Percentiles rank a stretch among this genome's conserved stretches.
phyloP scores from a whole-genome alignment of 352 stramenopile genomes.

The Pythium rhizo-oryzae region DNA sequence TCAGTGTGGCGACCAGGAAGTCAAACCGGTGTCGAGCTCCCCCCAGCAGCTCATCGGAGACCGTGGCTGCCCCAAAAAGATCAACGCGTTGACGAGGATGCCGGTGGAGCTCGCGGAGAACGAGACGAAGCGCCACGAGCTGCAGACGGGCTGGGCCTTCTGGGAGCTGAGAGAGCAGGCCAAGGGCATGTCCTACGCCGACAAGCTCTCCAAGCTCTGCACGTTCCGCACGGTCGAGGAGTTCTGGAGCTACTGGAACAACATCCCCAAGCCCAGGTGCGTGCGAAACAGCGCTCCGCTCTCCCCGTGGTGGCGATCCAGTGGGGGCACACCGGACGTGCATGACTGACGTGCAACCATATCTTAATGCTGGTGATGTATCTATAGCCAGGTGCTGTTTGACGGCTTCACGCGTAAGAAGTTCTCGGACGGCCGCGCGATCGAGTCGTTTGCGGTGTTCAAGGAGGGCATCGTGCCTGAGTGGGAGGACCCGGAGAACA shows the following conservation, averaged over 20 bases:
- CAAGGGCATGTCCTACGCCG: slow-evolving; percentile 80
- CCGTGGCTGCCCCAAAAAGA: background rate
- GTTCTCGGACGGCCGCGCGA: slow-evolving; percentile 84
- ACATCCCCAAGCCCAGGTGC: slow-evolving; percentile 88
- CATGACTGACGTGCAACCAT: too few relatives aligned
- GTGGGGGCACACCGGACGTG: too few relatives aligned
- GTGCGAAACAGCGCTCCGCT: slow-evolving; percentile 1
- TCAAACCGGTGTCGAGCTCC: slow-evolving; percentile 3
- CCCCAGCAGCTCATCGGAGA: background rate
- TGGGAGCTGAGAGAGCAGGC: slow-evolving; percentile 85
- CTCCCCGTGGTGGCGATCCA: background rate
- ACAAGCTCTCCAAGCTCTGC: slow-evolving; percentile 90
- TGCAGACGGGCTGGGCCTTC: slow-evolving; percentile 86
- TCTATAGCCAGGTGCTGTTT: slow-evolving; percentile 69
- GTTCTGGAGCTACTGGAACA: slow-evolving; percentile 93
- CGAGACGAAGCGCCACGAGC: slow-evolving; percentile 63
- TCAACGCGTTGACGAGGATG: slow-evolving; percentile 14
- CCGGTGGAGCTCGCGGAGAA: slow-evolving; percentile 31
- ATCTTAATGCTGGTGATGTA: too few relatives aligned
- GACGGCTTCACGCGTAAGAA: slow-evolving; percentile 89
- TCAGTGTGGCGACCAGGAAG: slow-evolving; percentile 10
- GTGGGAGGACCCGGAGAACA: slow-evolving; percentile 92
- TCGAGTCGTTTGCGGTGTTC: slow-evolving; percentile 95
- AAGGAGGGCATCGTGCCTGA: slow-evolving; percentile 89
- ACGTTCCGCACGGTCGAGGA: slow-evolving; percentile 86